Evolutionary conservation across 768 basidiomycete genomes (phyloP).

Genomic region (Boletus subparvulus): DNA sequence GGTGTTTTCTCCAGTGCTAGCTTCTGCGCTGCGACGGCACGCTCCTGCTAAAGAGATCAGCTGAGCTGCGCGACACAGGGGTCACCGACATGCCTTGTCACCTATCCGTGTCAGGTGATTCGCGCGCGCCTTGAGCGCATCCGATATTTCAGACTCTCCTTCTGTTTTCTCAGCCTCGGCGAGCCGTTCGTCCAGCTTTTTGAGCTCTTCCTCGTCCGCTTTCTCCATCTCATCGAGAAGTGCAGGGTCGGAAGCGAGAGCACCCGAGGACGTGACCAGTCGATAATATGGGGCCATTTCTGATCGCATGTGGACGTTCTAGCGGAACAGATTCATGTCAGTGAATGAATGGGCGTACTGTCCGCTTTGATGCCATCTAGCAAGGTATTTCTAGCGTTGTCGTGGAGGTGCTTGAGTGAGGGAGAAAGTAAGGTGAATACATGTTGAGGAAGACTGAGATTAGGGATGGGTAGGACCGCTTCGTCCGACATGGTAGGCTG

Average conservation of each 20-base stretch:
- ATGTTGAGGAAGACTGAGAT: constrained; percentile 77
- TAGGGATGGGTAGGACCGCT: constrained; percentile 80
- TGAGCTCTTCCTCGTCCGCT: constrained; percentile 70
- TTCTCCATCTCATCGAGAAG: constrained; percentile 35
- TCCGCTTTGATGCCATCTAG: constrained; percentile 77
- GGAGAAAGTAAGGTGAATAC: constrained; percentile 71
- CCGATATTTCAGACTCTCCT: constrained; percentile 91
- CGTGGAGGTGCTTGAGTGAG: constrained; percentile 60
- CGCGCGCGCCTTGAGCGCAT: constrained; percentile 80
- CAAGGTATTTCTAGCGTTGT: constrained; percentile 60
- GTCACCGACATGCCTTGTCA: constrained; percentile 52
- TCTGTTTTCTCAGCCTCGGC: constrained; percentile 87
- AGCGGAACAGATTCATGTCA: not conserved
- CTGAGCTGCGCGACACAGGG: not conserved
- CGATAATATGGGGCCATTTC: constrained; percentile 90
- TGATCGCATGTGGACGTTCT: constrained; percentile 28
- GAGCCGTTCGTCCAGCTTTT: constrained; percentile 72
- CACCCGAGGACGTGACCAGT: constrained; percentile 50
- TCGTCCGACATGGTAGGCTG: constrained; percentile 73
- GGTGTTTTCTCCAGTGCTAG: constrained; percentile 89
- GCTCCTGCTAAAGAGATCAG: constrained; percentile 51
- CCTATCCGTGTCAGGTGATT: constrained; percentile 88
- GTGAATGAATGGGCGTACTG: constrained; percentile 48
- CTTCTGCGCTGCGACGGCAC: constrained; percentile 77
- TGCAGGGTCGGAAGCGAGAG: constrained; percentile 42